Evolutionary conservation across 495 filamentous ascomycete genomes (phyloP), one percentile per base, ranked within the genome.

Genomic region (Extremus antarcticus): DNA sequence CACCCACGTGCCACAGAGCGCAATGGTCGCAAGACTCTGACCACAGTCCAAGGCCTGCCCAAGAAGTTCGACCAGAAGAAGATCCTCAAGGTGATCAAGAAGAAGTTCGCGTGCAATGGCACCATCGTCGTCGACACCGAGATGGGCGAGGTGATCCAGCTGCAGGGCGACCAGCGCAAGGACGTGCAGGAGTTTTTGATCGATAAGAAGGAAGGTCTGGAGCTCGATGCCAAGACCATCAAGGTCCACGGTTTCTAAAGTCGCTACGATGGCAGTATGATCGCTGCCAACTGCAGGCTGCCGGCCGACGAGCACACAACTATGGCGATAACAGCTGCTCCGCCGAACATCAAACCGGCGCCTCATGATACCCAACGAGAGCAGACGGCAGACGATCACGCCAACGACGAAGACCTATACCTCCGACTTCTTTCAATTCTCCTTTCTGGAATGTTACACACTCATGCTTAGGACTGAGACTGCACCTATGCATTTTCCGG

Each of bases 21-120:
- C 76, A 98, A 97, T 97, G 92, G 92, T 84, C 94, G 94, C 73
- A 98, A 98, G 82, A 97, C 92, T 75, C 82, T 98, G 87, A 98
- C 92, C 61, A 98, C 92, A 63, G 90, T 97, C 63, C 90, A 97
- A 80, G 92, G 92, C 73, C 82, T 98, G 60, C 90, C 92, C 53
- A 89, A 89, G 79, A 95, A 95, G 70, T 96, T 95, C 70, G 91
- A 95, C 74, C 90, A 90, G 74, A 97, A 96, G 83, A 96, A 96
- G 78, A 95, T 98, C 68, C 80, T 98, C 66, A 96, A 96, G 80
- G 90, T 94, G 74, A 92, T 97, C 81, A 97, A 97, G 83, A 97
- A 97, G 82, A 90, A 95, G 70, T 98, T 97, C 69, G 92, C 92
- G 70, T 98, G 92, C 90, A 98, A 98, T 97, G 92, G 92, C 82